Evolutionary conservation across 177 flowering plant species (phyloP), one percentile per base, ranked within the genome.

Genomic region (Vitis hybrid): DNA sequence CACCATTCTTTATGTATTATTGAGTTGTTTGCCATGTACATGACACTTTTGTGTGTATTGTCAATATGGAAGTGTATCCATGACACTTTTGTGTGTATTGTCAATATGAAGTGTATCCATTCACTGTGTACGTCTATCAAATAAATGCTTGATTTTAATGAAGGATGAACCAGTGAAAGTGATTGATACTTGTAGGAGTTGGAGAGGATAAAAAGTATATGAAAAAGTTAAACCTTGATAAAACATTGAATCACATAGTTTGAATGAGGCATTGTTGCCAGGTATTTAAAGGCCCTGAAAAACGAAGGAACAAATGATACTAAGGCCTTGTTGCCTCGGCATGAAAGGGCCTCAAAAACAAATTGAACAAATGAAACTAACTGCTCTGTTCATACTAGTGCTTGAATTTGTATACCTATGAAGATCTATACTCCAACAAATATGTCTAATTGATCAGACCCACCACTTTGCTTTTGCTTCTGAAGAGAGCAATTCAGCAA

Each of bases 231-330:
- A 40, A 40, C 8, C 9, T 40, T 6, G 7, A 40, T 8, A 40
- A 40, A 40, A 40, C 48, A 40, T 40, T 40, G 48, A 40, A 40
- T 40, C 5, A 40, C 48, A 40, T 40, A 40, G 17, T 32, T 55
- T 48, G 49, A 46, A 40, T 58, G 58, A 35, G 51, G 58, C 60
- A 49, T 5, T 4, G 2, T 66, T 66, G 18, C 60, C 32, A 66
- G 6, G 58, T 13, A 15, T 56, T 56, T 15, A 32, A 55, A 40
- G 17, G 40, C 50, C 19, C 46, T 56, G 12, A 55, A 7, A 64
- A 64, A 64, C 40, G 52, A 50, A 64, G 51, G 67, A 64, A 64
- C 50, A 60, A 60, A 60, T 50, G 65, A 60, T 18, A 60, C 56
- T 48, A 64, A 40, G 48, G 0, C 48, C 9, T 40, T 40, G 48